Conservation (phyloP, 495 filamentous ascomycete species). For the Jackrogersella minutella region DNA sequence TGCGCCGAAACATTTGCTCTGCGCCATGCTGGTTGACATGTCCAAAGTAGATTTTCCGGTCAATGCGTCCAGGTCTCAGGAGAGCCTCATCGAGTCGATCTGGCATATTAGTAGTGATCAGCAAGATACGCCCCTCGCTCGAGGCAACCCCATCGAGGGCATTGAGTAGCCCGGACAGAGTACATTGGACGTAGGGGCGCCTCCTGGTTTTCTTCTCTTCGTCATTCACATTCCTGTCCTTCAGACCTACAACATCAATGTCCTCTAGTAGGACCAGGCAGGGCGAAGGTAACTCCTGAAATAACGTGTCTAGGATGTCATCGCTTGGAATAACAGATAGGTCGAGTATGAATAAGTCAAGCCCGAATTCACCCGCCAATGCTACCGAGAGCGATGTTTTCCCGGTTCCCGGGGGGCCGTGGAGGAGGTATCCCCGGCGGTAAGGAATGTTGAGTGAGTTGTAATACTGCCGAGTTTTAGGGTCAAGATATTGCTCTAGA, state of each 20-base stretch:
- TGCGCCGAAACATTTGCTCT: not conserved
- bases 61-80: not conserved
- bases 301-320: not conserved
- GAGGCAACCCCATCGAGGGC: not conserved
- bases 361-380: not conserved
- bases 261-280: not conserved
- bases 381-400: not conserved
- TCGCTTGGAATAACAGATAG: not conserved
- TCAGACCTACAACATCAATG: not conserved
- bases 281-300: not conserved
- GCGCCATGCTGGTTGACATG: not conserved
- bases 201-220: not conserved
- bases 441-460: not conserved
- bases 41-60: conserved; percentile 3
- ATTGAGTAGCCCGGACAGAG: conserved; percentile 1
- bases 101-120: not conserved
- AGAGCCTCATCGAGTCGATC: not conserved
- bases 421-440: not conserved
- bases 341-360: not conserved
- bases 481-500: conserved; percentile 1
- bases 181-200: not conserved
- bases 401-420: conserved; percentile 4
- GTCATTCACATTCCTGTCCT: not conserved
- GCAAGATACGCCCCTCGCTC: not conserved
- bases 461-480: not conserved